phyloP scores from a whole-genome alignment of 179 eudicot species.

The Drosera spatulata region DNA sequence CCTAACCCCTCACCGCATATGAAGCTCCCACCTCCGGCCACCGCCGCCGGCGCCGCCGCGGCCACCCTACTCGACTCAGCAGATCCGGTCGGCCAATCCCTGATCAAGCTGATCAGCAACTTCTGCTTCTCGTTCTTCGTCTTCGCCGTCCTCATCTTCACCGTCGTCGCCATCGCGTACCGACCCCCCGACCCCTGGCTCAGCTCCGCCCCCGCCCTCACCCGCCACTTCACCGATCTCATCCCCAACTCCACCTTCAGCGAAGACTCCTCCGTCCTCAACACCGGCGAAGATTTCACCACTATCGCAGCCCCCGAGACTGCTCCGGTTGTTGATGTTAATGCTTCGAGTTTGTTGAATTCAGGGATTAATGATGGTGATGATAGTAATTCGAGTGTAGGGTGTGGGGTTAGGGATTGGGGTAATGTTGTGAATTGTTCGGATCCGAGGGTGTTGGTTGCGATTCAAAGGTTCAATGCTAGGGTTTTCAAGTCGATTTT shows the following conservation, averaged over 20 bases:
- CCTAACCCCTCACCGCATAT: too few species aligned
- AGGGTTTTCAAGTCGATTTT: conserved; percentile 50
- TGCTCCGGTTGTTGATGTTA: conserved; percentile 21
- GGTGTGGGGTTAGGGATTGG: too few species aligned
- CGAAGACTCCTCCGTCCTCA: conserved; percentile 58
- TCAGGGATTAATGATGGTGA: too few species aligned
- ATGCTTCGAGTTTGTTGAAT: conserved; percentile 10
- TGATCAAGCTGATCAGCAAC: conserved; percentile 78
- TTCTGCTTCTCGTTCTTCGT: conserved; percentile 87
- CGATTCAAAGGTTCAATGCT: conserved; percentile 66
- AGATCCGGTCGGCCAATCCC: conserved; percentile 76
- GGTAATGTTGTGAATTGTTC: conserved; percentile 52
- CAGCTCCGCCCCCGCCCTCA: conserved; percentile 73
- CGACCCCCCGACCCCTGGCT: conserved; percentile 99
- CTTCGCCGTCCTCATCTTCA: conserved; percentile 15
- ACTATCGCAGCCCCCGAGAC: conserved; percentile 18
- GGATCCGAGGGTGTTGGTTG: conserved; percentile 59
- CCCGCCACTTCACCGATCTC: conserved; percentile 44
- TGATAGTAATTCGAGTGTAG: too few species aligned
- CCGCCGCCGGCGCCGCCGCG: too few species aligned
- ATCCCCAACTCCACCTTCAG: conserved; percentile 75
- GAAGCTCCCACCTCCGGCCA: too few species aligned
- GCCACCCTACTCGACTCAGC: conserved; percentile 6
- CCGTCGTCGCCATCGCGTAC: conserved; percentile 67
- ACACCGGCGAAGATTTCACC: conserved; percentile 75